A percentile compares a stretch with the other conserved stretches of the same genome.
phyloP scores from a whole-genome alignment of 2,329 filamentous ascomycete species.

The Chaetomium globosum region DNA sequence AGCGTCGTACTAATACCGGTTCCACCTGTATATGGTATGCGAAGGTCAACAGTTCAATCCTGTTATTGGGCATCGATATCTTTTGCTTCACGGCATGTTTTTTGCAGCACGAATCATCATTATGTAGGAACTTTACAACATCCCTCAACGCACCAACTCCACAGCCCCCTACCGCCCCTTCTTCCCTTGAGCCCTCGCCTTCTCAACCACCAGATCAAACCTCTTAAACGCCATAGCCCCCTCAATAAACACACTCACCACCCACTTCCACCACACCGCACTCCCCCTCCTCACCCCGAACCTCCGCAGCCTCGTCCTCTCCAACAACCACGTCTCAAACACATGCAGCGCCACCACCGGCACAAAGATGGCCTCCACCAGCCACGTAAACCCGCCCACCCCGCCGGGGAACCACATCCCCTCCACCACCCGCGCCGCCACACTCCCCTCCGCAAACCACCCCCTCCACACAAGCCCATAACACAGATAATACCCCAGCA shows the following conservation, averaged over 20 bases:
- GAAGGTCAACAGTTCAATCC: slow-evolving; percentile 34
- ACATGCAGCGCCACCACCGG: slow-evolving; percentile 67
- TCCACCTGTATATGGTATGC: slow-evolving; percentile 19
- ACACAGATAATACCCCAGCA: slow-evolving; percentile 57
- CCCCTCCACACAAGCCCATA: slow-evolving; percentile 51
- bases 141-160: not conserved
- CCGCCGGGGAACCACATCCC: slow-evolving; percentile 57
- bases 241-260: slow-evolving; percentile 56
- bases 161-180: slow-evolving; percentile 11
- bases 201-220: slow-evolving; percentile 53
- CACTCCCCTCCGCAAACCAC: slow-evolving; percentile 56
- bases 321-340: slow-evolving; percentile 61
- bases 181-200: slow-evolving; percentile 43
- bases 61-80: slow-evolving; percentile 30
- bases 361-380: slow-evolving; percentile 61
- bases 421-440: slow-evolving; percentile 54
- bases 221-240: slow-evolving; percentile 54
- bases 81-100: slow-evolving; percentile 16
- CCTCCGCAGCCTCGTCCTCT: slow-evolving; percentile 50
- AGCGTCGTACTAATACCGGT: slow-evolving; percentile 32
- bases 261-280: slow-evolving; percentile 60
- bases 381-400: slow-evolving; percentile 57
- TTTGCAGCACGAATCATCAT: not conserved
- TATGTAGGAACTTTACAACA: not conserved
- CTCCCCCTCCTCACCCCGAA: slow-evolving; percentile 52